Base-by-base conservation (phyloP, 306 rosid species). In the Luffa aegyptiaca region DNA sequence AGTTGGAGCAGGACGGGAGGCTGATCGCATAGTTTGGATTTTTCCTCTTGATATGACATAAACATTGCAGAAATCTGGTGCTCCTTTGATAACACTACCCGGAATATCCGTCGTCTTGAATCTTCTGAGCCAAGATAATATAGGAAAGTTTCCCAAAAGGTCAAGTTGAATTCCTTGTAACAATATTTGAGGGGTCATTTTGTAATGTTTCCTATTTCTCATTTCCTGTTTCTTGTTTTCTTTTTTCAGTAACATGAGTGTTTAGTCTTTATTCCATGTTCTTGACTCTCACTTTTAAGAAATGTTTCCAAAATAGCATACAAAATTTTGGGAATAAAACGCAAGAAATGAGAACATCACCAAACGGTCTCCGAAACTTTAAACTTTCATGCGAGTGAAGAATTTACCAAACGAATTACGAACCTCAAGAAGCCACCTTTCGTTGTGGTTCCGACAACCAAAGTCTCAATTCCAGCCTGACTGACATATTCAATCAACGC, bases 31-130 rank as follows among this genome's bases (percentile, higher is more conserved):
- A 8, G 97, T 83, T 20, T 96, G 99, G 61, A 93, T 84, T 84
- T 90, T 96, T 56, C 94, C 91, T 81, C 92, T 96, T 6, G 87
- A 6, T 83, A 91, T 84, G 53, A 92, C 89, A 79, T 91, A 96
- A 18, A 96, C 94, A 58, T 82, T 96, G 78, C 94, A 90, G 79
- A 93, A 96, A 84, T 91, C 98, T 0, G 98, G 99, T 76, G 98
- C 97, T 73, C 87, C 92, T 85, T 93, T 96, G 74, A 87, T 8
- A 49, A 96, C 84, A 11, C 55, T 44, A 66, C 88, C 92, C 3
- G 98, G 96, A 84, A 93, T 69, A 86, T 96, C 99, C 37, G 92
- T 80, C 36, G 82, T 85, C 90, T 91, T 96, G 91, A 96, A 96
- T 88, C 97, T 93, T 82, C 88, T 83, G 88, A 80, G 79, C 76